Conservation (phyloP, 139 green algal genomes). For the Chlorella sp. region DNA sequence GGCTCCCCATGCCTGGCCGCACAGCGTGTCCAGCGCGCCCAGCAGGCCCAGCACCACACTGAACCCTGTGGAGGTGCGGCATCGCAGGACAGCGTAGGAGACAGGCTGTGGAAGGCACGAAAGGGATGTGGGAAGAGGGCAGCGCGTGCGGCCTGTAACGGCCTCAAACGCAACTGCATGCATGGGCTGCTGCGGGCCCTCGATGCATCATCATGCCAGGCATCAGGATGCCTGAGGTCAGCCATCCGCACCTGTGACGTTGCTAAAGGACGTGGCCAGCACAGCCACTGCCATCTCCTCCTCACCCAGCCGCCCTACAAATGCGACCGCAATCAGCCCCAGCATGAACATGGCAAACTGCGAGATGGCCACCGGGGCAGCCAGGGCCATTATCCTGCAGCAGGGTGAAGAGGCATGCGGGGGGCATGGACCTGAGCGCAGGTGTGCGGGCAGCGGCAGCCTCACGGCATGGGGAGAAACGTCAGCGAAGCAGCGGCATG, state of each 20-base stretch:
- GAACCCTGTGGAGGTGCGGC: neutral
- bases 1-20: conserved; percentile 75
- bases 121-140: too few species aligned
- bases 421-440: neutral
- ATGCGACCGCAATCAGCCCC: conserved; percentile 20
- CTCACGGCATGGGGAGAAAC: neutral
- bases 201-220: neutral
- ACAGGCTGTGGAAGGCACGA: too few species aligned
- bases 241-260: conserved; percentile 53
- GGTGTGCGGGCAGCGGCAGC: too few species aligned
- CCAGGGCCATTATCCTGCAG: conserved; percentile 23
- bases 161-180: too few species aligned
- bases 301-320: conserved; percentile 39
- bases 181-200: too few species aligned
- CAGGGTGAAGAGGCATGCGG: neutral
- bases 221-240: too few species aligned
- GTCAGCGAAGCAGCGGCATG: neutral
- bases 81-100: neutral
- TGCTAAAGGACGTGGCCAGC: conserved; percentile 72
- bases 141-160: too few species aligned
- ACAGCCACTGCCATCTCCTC: conserved; percentile 50
- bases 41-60: conserved; percentile 22
- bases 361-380: neutral
- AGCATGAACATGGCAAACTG: conserved; percentile 31
- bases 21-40: conserved; percentile 78